Evolutionary conservation across 148 eudicot genomes (phyloP), one percentile per base, ranked within the genome.

Genomic region (Rhododendron kiyosumense): DNA sequence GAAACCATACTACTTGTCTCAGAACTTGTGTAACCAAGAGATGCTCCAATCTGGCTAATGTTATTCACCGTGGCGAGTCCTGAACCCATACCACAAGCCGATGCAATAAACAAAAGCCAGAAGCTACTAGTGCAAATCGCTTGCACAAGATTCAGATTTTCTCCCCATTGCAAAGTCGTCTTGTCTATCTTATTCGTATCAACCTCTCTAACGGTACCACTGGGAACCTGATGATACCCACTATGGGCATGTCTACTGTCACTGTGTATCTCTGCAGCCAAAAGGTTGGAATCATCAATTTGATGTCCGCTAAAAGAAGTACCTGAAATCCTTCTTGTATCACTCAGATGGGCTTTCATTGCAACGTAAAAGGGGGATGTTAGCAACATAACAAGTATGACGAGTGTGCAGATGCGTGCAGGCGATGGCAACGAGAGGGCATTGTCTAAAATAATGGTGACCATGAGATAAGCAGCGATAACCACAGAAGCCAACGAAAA

Each of bases 41-140:
- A 91, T 83, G 85, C 94, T 26, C 96, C 98, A 45, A 95, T 90
- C 57, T 95, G 96, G 78, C 94, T 90, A 7, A 95, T 87, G 87
- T 95, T 95, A 85, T 95, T 95, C 76, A 95, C 74, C 3, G 93
- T 91, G 48, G 98, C 91, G 28, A 95, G 88, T 4, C 95, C 96
- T 1, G 96, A 89, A 49, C 98, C 98, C 87, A 94, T 91, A 7
- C 94, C 96, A 87, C 93, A 92, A 11, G 90, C 92, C 28, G 94
- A 89, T 63, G 94, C 90, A 38, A 90, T 73, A 86, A 94, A 93
- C 36, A 95, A 84, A 61, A 93, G 89, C 95, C 96, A 94, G 90
- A 95, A 94, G 87, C 86, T 88, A 81, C 86, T 28, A 13, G 94
- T 94, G 36, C 92, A 69, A 85, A 93, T 90, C 30, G 96, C 95